Evolutionary conservation across 23 red algal genomes (phyloP).

Genomic region (Chondrus crispus): DNA sequence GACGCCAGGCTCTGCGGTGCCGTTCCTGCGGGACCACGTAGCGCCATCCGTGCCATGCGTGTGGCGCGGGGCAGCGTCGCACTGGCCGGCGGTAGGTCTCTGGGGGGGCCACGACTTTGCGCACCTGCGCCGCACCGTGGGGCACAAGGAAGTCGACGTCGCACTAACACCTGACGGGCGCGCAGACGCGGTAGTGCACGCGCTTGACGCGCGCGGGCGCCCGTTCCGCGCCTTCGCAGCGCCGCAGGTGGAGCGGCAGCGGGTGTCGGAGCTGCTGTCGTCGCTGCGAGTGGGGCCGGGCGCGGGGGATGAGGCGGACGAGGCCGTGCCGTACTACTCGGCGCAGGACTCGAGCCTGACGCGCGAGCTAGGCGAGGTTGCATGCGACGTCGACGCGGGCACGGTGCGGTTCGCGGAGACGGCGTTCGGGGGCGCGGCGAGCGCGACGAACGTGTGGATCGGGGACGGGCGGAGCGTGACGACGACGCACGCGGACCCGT

Average conservation of each 20-base stretch:
- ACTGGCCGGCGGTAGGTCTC: not conserved
- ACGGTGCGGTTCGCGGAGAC: constrained; percentile 25
- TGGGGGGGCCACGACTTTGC: constrained; percentile 22
- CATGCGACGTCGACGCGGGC: not conserved
- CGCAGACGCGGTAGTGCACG: constrained; percentile 43
- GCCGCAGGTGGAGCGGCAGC: not conserved
- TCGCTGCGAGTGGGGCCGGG: not conserved
- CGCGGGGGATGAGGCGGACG: not conserved
- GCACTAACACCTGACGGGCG: constrained; percentile 41
- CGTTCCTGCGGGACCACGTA: constrained; percentile 48
- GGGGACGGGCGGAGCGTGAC: constrained; percentile 55
- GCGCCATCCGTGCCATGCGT: constrained; percentile 53
- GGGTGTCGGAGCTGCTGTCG: not conserved
- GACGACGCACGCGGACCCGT: constrained; percentile 50
- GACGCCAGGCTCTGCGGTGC: not conserved
- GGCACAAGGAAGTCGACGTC: constrained; percentile 2
- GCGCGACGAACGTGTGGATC: constrained; percentile 63
- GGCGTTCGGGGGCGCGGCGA: constrained; percentile 41
- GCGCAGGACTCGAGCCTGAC: constrained; percentile 54
- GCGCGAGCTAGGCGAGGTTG: constrained; percentile 12
- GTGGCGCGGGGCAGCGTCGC: constrained; percentile 24
- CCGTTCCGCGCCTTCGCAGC: no score
- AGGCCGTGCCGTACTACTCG: constrained; percentile 53
- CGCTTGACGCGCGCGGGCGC: not conserved
- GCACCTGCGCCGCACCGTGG: constrained; percentile 13